phyloP scores from a whole-genome alignment of 139 green algal species.

The Zygnema circumcarinatum region DNA sequence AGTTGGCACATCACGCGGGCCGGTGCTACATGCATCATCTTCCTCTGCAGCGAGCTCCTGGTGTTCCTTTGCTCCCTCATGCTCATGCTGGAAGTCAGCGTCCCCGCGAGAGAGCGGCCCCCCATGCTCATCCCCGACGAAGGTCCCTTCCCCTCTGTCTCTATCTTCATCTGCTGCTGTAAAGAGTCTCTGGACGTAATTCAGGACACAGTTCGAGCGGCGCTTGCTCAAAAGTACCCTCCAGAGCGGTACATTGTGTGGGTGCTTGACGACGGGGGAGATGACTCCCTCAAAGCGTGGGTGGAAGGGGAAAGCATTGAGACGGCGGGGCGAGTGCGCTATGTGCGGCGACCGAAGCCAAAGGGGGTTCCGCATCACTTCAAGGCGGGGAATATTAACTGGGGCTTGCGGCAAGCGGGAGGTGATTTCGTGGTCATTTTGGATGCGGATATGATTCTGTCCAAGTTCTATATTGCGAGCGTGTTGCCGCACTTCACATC shows the following conservation, averaged over 20 bases:
- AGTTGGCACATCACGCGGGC: slow-evolving; percentile 2
- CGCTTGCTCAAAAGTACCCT: slow-evolving; percentile 46
- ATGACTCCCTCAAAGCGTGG: slow-evolving; percentile 50
- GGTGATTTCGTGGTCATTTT: slow-evolving; percentile 52
- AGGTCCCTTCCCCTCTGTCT: slow-evolving; percentile 37
- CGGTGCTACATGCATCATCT: slow-evolving; percentile 31
- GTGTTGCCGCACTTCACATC: slow-evolving; percentile 48
- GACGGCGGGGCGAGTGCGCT: slow-evolving; percentile 31
- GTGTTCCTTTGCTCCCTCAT: slow-evolving; percentile 53
- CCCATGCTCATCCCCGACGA: slow-evolving; percentile 7
- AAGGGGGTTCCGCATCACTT: slow-evolving; percentile 60
- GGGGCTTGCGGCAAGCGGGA: slow-evolving; percentile 13
- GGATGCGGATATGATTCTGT: slow-evolving; percentile 57
- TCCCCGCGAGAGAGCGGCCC: slow-evolving; percentile 14
- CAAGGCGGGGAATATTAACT: slow-evolving; percentile 60
- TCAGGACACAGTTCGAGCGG: slow-evolving; percentile 44
- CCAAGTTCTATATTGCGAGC: slow-evolving; percentile 28
- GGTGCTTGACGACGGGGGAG: slow-evolving; percentile 51
- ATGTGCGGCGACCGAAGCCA: slow-evolving; percentile 41
- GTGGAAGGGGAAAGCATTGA: slow-evolving; percentile 19
- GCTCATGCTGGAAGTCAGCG: slow-evolving; percentile 30
- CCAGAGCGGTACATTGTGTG: slow-evolving; percentile 38
- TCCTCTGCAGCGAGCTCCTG: slow-evolving; percentile 43
- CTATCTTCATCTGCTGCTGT: slow-evolving; percentile 56
- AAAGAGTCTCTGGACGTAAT: slow-evolving; percentile 53